These are phyloP conservation scores for Hemileccinum impolitum DNA, from an alignment of 768 basidiomycete species.

Conservation along the genomic window DNA sequence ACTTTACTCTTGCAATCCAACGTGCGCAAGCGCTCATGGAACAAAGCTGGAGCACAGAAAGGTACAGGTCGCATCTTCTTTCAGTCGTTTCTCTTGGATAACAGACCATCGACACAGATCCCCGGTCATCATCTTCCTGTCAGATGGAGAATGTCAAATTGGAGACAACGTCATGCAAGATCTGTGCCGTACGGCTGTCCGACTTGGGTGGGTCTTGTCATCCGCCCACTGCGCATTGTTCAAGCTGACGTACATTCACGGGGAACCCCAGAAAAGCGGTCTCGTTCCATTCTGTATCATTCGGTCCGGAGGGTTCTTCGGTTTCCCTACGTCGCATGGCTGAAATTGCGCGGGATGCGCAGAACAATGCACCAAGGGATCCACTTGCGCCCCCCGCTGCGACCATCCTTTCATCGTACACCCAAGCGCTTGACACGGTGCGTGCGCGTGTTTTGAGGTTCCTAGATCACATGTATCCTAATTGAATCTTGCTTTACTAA, in stretches of 20 bases:
- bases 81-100: neutral
- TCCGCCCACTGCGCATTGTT: fast-evolving
- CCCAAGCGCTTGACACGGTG: conserved; percentile 51
- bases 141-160: conserved; percentile 46
- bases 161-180: conserved; percentile 37
- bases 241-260: neutral
- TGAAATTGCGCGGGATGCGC: conserved; percentile 46
- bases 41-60: conserved; percentile 47
- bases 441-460: neutral
- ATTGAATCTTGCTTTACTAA: neutral
- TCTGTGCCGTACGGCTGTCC: conserved; percentile 40
- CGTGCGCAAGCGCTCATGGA: conserved; percentile 39
- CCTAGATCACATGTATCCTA: no score
- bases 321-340: conserved; percentile 46
- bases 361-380: conserved; percentile 42
- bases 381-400: conserved; percentile 32
- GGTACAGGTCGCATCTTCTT: conserved; percentile 27
- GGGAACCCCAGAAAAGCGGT: conserved; percentile 42
- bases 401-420: conserved; percentile 44
- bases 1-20: conserved; percentile 41
- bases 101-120: conserved; percentile 3
- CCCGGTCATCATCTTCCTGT: conserved; percentile 39
- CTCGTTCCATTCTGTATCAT: conserved; percentile 59
- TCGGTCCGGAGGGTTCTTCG: conserved; percentile 36
- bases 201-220: conserved; percentile 39